Conservation (phyloP, 1,284 basidiomycete genomes). For the Cutaneotrichosporon mucoides region DNA sequence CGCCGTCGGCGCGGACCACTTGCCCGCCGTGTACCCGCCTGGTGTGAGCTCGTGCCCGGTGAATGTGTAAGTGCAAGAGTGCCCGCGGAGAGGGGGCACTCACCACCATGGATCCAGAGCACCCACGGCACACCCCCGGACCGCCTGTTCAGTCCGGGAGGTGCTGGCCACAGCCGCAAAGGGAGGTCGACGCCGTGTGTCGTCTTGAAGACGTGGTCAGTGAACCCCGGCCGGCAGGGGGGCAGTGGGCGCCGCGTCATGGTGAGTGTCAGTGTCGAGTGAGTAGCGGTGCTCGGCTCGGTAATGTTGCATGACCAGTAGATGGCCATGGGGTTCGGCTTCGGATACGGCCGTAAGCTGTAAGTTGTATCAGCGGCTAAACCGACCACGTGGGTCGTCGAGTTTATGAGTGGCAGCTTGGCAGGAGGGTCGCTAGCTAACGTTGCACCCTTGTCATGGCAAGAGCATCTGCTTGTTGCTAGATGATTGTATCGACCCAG, state of each 20-base stretch:
- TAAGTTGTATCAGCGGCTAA: too few species aligned
- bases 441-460: too few species aligned
- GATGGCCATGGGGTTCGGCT: too few species aligned
- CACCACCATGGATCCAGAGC: conserved; percentile 23
- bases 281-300: too few species aligned
- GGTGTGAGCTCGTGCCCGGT: not conserved
- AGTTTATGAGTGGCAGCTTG: too few species aligned
- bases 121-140: conserved; percentile 10
- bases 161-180: conserved; percentile 31
- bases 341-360: too few species aligned
- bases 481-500: too few species aligned
- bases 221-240: conserved; percentile 17
- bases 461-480: too few species aligned
- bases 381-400: too few species aligned
- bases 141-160: not conserved
- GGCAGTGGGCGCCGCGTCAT: conserved; percentile 1
- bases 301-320: too few species aligned
- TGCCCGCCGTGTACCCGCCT: conserved; percentile 20
- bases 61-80: too few species aligned
- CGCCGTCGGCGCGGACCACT: conserved; percentile 16
- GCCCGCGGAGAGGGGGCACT: conserved; percentile 2
- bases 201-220: conserved; percentile 29
- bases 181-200: conserved; percentile 28
- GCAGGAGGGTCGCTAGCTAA: too few species aligned
- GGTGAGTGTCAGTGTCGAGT: not conserved